Percentiles rank a stretch among this genome's conserved stretches.
Conservation (phyloP, 768 basidiomycete species). For the Tricholoma flavovirens region DNA sequence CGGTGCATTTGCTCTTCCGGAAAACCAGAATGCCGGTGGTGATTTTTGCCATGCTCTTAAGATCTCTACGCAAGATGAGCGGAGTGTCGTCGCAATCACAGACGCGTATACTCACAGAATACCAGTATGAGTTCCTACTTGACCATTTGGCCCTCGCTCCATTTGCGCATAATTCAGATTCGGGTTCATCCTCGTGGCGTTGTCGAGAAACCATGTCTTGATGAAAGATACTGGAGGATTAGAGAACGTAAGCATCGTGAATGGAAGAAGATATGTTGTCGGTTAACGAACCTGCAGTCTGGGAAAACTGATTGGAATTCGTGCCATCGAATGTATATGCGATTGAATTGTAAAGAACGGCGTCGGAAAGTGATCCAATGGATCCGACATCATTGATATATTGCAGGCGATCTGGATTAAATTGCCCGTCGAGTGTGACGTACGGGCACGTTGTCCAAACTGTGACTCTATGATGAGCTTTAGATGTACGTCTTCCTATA, state of each 20-base stretch:
- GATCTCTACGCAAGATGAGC: slow-evolving; percentile 33
- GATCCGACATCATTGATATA: slow-evolving; percentile 47
- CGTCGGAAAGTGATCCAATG: slow-evolving; percentile 52
- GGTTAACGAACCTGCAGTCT: slow-evolving; percentile 29
- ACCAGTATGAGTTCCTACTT: slow-evolving; percentile 45
- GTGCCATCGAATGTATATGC: slow-evolving; percentile 44
- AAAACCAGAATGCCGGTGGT: slow-evolving; percentile 48
- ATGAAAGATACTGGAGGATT: slow-evolving; percentile 35
- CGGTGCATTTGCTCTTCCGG: slow-evolving; percentile 39
- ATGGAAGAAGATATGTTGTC: background rate
- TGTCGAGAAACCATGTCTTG: slow-evolving; percentile 56
- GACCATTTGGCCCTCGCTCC: slow-evolving; percentile 33
- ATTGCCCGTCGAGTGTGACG: slow-evolving; percentile 48
- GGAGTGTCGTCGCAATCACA: background rate
- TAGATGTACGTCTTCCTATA: background rate
- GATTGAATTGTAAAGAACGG: slow-evolving; percentile 56
- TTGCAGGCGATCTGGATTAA: slow-evolving; percentile 57
- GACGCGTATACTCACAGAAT: slow-evolving; percentile 36
- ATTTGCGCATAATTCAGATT: slow-evolving; percentile 57
- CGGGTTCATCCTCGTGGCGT: slow-evolving; percentile 55
- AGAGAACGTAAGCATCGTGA: background rate
- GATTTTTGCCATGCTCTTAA: slow-evolving; percentile 53
- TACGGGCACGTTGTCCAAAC: slow-evolving; percentile 61
- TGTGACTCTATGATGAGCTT: slow-evolving; percentile 12
- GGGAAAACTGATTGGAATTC: slow-evolving; percentile 35